These are phyloP conservation scores for Sorghum bicolor DNA, from an alignment of 176 grass and related monocot species.

Conservation along the genomic window DNA sequence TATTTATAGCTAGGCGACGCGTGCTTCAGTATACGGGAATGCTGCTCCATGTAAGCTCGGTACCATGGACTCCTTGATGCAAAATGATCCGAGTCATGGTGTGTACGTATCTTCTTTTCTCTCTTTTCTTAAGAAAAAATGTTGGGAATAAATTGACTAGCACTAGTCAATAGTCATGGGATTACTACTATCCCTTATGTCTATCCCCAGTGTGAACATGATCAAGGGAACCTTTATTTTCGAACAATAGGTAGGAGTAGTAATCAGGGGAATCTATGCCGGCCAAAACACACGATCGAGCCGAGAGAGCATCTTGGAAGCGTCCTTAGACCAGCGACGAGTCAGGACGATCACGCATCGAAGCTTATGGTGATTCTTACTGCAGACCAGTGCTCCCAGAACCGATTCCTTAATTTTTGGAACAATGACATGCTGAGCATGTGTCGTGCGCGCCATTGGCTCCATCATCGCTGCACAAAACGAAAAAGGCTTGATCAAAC, in stretches of 20 bases:
- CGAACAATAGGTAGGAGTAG: not conserved
- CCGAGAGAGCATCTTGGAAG: not conserved
- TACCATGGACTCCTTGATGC: not conserved
- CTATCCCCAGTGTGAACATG: not conserved
- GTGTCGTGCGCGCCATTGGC: not conserved
- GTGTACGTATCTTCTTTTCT: not conserved
- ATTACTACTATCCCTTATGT: not conserved
- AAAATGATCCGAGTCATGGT: not conserved
- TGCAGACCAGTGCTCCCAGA: not conserved
- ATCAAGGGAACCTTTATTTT: not conserved
- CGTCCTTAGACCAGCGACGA: not conserved
- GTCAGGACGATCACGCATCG: not conserved
- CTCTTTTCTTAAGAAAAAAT: not conserved
- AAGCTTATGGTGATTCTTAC: not conserved
- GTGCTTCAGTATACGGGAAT: not conserved
- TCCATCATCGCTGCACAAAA: not conserved
- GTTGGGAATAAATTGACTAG: not conserved
- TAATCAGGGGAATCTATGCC: not conserved
- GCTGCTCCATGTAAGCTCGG: not conserved
- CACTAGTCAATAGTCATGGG: not conserved
- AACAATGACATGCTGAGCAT: not conserved
- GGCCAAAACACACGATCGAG: not conserved
- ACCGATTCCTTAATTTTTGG: not conserved
- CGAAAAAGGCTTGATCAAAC: no score
- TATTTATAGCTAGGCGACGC: conserved; percentile 33